These are phyloP conservation scores for Chloropicon primus DNA, from an alignment of 139 green algal genomes.

Conservation along the genomic window DNA sequence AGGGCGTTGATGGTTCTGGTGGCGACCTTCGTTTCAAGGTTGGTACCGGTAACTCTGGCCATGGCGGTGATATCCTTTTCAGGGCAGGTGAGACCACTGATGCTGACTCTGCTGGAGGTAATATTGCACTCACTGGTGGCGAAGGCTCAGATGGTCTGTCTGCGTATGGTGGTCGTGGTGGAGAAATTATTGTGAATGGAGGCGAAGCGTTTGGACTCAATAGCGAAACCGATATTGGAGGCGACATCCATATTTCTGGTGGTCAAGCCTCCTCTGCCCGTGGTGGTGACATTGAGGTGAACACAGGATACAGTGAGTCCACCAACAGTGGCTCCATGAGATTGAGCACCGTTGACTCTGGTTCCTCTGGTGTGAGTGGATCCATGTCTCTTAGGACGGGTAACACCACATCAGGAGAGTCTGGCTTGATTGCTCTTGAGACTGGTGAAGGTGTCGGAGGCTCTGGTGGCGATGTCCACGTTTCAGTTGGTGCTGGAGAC, in stretches of 20 bases:
- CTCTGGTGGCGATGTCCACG: not conserved
- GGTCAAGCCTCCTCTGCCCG: not conserved
- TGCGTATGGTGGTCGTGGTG: not conserved
- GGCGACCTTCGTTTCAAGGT: no score
- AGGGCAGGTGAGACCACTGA: no score
- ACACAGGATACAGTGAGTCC: not conserved
- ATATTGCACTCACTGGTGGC: no score
- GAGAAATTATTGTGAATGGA: not conserved
- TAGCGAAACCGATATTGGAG: not conserved
- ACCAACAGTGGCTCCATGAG: not conserved
- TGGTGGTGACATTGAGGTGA: not conserved
- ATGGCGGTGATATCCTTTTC: no score
- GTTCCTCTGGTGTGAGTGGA: slow-evolving; percentile 1
- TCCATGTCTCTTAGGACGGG: not conserved
- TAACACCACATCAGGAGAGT: not conserved
- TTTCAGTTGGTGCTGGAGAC: not conserved
- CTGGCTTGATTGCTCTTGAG: not conserved
- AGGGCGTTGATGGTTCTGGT: no score
- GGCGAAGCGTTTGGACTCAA: not conserved
- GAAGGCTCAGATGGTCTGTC: no score
- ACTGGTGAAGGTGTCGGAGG: not conserved
- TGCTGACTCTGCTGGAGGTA: no score
- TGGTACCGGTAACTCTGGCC: no score
- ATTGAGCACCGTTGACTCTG: not conserved
- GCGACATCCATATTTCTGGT: not conserved